Evolutionary conservation across 1,284 basidiomycete genomes (phyloP), one percentile per base, ranked within the genome.

Genomic region (Papiliotrema fonsecae): DNA sequence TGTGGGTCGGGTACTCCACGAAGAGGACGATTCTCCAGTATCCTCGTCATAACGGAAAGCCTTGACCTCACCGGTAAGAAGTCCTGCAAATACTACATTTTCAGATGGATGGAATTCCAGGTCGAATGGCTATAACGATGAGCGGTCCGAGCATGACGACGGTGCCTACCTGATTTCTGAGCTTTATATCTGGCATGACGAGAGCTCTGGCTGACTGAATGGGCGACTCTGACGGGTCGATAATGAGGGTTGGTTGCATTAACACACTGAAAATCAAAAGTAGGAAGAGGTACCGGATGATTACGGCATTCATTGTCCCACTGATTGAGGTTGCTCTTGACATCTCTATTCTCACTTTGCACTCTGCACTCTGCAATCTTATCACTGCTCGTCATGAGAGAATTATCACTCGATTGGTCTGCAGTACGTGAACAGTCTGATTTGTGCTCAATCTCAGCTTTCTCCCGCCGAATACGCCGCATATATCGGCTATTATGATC

Each of bases 51-150:
- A 93, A 4, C 78, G 65, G 67, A 86, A 87, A 0, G 87, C 84
- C 59, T 87, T 88, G 59, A 96, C 77, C 47, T 87, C 81, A 31
- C 91, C 91, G 0, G 86, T 86, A 26, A 97, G 78, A 2, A 94
- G 80, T 1, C 83, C 87, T 5, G 85, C 78, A 67, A 87, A 91
- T 9, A 93, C 80, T 18, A 83, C 77, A 0, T 82, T 72, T 32
- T 80, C 68, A 1, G 75, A 77, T 0, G 92, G 91, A 62, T 93
- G 88, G 66, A 96, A 96, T 1, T 78, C 81, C 39, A 96, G 77
- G 75, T 96, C 92, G 69, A 96, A 93, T 31, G 91, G 83, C 71
- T 96, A 87, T 13, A 9, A 28, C n/a, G n/a, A 13, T 26, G 18
- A n/a, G 10, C 6, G 13, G 10, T 27, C 30, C 13, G 35, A 19